Conservation (phyloP, 768 basidiomycete species). For the Hygrophorus russula region DNA sequence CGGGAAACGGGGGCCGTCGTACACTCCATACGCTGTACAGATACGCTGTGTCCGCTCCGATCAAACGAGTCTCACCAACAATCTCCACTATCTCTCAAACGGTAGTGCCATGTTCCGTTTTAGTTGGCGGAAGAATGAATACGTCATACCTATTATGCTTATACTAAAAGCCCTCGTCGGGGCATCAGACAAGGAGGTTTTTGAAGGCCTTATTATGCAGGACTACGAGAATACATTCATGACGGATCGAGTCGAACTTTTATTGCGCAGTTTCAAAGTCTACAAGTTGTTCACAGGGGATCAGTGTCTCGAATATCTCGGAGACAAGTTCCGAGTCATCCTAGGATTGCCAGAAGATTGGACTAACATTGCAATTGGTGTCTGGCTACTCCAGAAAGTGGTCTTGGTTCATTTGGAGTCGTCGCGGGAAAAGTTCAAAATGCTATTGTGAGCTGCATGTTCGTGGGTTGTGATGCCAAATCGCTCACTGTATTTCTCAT, state of each 20-base stretch:
- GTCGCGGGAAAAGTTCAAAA: conserved; percentile 87
- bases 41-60: conserved; percentile 92
- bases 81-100: conserved; percentile 93
- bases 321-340: conserved; percentile 93
- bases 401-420: conserved; percentile 82
- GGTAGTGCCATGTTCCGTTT: conserved; percentile 96
- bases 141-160: conserved; percentile 94
- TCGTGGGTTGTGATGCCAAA: conserved; percentile 2
- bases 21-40: conserved; percentile 89
- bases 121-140: conserved; percentile 96
- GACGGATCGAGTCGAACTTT: conserved; percentile 90
- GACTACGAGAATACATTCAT: conserved; percentile 96
- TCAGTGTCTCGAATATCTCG: conserved; percentile 90
- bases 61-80: conserved; percentile 89
- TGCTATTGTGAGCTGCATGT: conserved; percentile 65
- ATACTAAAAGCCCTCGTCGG: conserved; percentile 87
- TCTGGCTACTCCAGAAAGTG: conserved; percentile 74
- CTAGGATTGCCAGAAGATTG: conserved; percentile 88
- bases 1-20: conserved; percentile 85
- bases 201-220: conserved; percentile 92
- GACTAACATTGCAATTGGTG: conserved; percentile 73
- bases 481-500: not conserved
- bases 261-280: conserved; percentile 91
- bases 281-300: conserved; percentile 80
- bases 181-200: conserved; percentile 92